Base-by-base conservation (phyloP, 208 protist species). In the Crithidia bombi region DNA sequence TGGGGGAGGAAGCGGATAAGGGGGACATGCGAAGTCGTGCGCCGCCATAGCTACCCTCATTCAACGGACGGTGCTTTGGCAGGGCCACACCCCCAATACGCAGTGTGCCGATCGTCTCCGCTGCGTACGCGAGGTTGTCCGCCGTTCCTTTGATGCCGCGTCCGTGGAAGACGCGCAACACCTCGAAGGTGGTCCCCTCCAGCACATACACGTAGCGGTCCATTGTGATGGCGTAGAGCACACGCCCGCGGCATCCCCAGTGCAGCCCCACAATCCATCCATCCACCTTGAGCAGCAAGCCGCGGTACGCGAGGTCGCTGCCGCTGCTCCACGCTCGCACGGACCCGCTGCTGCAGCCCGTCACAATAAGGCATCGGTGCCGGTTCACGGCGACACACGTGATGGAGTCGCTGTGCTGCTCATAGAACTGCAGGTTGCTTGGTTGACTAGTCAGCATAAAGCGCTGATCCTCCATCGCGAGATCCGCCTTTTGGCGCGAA, bases 251-350 rank as follows among this genome's bases (percentile, higher is more conserved):
- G 44, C 79, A 70, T 19, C 76, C 78, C 69, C 73, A 92, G 65
- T 92, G 87, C 52, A 95, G 71, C n/a, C 90, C 90, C 9, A 85
- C 77, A 51, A 95, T 83, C 90, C 90, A 95, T 55, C 73, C 78
- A 5, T 83, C 78, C 47, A 69, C 73, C 49, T 81, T 61, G 32
- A 92, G 87, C 41, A 95, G 57, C 49, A 95, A 44, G 36, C 90
- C 87, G 44, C 85, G 79, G 65, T 82, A 81, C 15, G 35, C 25
- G 25, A 95, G 70, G 46, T 76, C 70, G 49, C 38, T 84, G 32
- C 73, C 73, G 6, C 81, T 63, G 54, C 76, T 78, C 90, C 90
- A 95, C 26, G 83, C 87, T 1, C 81, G 90, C 56, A 95, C 90
- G 2, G 74, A 83, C n/a, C 90, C 90, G 25, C 87, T 83, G 12